A percentile compares a stretch with the other conserved stretches of the same genome.
phyloP scores from a whole-genome alignment of 768 basidiomycete species.

The Leccinum rimulosum region DNA sequence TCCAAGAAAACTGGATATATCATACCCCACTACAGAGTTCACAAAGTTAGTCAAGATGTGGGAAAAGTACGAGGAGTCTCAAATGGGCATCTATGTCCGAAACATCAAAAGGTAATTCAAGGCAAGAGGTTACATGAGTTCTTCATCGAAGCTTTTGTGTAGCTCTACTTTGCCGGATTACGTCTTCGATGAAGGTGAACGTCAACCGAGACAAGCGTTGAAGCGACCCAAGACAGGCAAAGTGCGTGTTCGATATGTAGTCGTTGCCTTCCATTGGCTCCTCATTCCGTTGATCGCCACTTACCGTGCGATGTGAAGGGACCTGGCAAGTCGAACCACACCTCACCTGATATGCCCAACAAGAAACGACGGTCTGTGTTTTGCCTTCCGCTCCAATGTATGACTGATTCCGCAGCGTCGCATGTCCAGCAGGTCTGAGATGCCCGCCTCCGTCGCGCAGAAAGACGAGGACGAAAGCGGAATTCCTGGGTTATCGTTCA shows the following conservation, averaged over 20 bases:
- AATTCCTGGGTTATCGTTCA: constrained; percentile 33
- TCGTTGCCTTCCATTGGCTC: constrained; percentile 12
- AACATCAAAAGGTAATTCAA: constrained; percentile 80
- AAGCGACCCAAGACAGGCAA: constrained; percentile 70
- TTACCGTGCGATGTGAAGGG: constrained; percentile 47
- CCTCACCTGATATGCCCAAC: constrained; percentile 70
- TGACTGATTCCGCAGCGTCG: constrained; percentile 30
- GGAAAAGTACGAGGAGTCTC: constrained; percentile 89
- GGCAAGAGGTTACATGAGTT: constrained; percentile 9
- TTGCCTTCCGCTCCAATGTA: constrained; percentile 13
- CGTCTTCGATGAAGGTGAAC: constrained; percentile 79
- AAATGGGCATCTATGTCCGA: constrained; percentile 92
- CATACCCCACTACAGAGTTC: constrained; percentile 95
- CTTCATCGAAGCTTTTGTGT: constrained; percentile 22
- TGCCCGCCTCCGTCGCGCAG: constrained; percentile 19
- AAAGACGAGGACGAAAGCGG: constrained; percentile 41
- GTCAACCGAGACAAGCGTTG: constrained; percentile 63
- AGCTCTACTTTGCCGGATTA: constrained; percentile 79
- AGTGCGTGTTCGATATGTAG: constrained; percentile 38
- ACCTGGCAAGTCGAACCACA: constrained; percentile 56
- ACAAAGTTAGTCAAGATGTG: constrained; percentile 91
- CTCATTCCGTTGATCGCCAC: constrained; percentile 17
- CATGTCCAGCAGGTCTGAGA: constrained; percentile 42
- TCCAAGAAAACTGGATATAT: constrained; percentile 88
- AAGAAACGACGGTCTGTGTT: constrained; percentile 77